Evolutionary conservation across 1,284 basidiomycete species (phyloP).

Genomic region (Ganoderma leucocontextum): DNA sequence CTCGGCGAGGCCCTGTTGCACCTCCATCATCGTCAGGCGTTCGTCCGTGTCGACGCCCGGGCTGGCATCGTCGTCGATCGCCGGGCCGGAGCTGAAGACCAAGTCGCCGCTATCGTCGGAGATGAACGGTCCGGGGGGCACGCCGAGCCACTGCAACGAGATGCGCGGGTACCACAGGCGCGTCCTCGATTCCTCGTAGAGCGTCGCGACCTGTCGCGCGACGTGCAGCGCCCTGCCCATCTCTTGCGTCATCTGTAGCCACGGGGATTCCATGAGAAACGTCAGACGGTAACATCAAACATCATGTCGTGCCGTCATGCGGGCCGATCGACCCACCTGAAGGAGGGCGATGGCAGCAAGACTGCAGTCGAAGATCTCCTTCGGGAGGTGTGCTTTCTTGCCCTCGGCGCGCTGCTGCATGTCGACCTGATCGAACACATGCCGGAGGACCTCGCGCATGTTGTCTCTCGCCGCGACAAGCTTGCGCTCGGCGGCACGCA

Average conservation of each 20-base stretch:
- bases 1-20: slow-evolving; percentile 41
- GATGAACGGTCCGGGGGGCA: slow-evolving; percentile 50
- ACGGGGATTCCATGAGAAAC: background rate
- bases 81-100: slow-evolving; percentile 22
- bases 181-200: slow-evolving; percentile 46
- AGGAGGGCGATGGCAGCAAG: slow-evolving; percentile 54
- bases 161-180: slow-evolving; percentile 56
- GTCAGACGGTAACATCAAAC: background rate
- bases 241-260: slow-evolving; percentile 55
- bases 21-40: slow-evolving; percentile 39
- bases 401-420: slow-evolving; percentile 39
- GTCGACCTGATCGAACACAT: slow-evolving; percentile 45
- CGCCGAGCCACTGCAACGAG: slow-evolving; percentile 56
- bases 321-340: slow-evolving; percentile 44
- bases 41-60: slow-evolving; percentile 31
- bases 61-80: slow-evolving; percentile 35
- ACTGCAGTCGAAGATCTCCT: slow-evolving; percentile 48
- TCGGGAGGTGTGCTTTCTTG: slow-evolving; percentile 39
- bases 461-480: slow-evolving; percentile 44
- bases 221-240: slow-evolving; percentile 47
- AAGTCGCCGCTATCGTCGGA: slow-evolving; percentile 47
- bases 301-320: background rate
- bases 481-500: slow-evolving; percentile 40
- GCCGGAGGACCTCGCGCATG: slow-evolving; percentile 45
- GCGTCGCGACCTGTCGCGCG: slow-evolving; percentile 44